Base-by-base conservation (phyloP, 2,329 filamentous ascomycete genomes). In the Phialocephala sp. region DNA sequence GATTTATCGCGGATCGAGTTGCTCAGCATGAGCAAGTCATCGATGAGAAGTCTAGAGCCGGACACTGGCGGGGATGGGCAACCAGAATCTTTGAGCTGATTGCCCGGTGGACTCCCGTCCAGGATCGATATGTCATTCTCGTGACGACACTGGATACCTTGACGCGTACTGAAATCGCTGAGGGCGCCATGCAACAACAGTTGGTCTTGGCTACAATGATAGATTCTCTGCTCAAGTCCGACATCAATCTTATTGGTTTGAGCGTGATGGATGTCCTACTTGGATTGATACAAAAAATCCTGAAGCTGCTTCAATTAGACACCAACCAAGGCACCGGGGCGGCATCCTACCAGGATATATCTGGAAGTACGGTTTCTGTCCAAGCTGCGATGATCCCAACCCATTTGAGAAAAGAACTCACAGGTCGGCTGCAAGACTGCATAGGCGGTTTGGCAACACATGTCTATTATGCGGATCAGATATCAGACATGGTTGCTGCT, bases 401-500 rank as follows among this genome's bases (percentile, higher is more conserved):
- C 2, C 75, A 77, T 2, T 76, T 79, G 18, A 85, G 89, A 59
- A 83, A 84, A 68, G 85, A 89, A 70, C 82, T 97, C 18, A 80
- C 97, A 35, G 78, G 82, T 39, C 86, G 89, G 37, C 84, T 98
- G 18, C 90, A 95, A 76, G 84, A 87, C 71, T 97, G 92, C 78
- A 93, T 97, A 67, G 93, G 93, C n/a, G 88, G 94, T 76, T 82
- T 99, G 35, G 93, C 94, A 2, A 97, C 92, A 0, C 95, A 99
- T 75, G 89, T 97, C 37, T 99, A 99, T 81, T 99, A 99, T 76
- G 92, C 92, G 1, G 94, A 98, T 72, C 95, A 99, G 78, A 92
- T 98, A 63, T 89, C 91, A 1, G 95, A 99, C 78, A 97, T 98
- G 93, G 88, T 97, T 60, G 86, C 89, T 22, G 88, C 92, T 0